Base-by-base conservation (phyloP, 495 filamentous ascomycete species). In the Hypomontagnella submonticulosa region DNA sequence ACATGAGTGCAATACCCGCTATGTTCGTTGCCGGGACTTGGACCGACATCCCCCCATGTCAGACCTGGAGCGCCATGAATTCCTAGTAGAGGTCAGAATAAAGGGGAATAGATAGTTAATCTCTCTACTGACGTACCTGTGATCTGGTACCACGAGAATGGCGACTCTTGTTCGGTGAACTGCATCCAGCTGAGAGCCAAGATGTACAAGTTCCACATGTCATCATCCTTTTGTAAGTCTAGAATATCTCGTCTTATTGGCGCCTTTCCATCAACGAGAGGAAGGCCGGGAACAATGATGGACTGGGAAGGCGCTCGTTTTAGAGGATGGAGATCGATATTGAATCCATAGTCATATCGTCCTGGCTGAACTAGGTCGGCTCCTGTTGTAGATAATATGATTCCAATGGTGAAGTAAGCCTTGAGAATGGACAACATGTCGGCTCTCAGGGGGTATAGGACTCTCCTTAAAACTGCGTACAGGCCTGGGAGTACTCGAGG, bases 1-100 rank as follows among this genome's bases (percentile, higher is more conserved):
- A 78, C 76, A 73, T 91, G 89, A 12, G 80, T 77, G 63, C 89
- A 92, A 66, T 90, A 91, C 4, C 88, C 89, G 36, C 75, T 77
- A 30, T 73, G 61, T 58, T 81, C 73, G 38, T 77, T 79, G 4
- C 80, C 80, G 4, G 77, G 67, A 18, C 73, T 76, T 23, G 83
- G 73, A 9, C 73, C 46, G n/a, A 88, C 88, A 33, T 78, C 80
- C 55, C 83, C 81, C 82, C 83, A 91, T 9, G 81, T 74, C 18
- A 77, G 68, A 57, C 78, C 85, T 5, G 88, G 88, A 50, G 82
- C 78, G 15, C 88, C 88, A 73, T 90, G 88, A 66, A 90, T 89
- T 8, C 87, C 86, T 87, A 18, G 8, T 33, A 27, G 23, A 0
- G 9, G 49, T 74, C 51, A 72, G 57, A 61, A 70, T 48, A 12